Base-by-base conservation (phyloP, 805 yeast genomes). In the Priceomyces castillae region DNA sequence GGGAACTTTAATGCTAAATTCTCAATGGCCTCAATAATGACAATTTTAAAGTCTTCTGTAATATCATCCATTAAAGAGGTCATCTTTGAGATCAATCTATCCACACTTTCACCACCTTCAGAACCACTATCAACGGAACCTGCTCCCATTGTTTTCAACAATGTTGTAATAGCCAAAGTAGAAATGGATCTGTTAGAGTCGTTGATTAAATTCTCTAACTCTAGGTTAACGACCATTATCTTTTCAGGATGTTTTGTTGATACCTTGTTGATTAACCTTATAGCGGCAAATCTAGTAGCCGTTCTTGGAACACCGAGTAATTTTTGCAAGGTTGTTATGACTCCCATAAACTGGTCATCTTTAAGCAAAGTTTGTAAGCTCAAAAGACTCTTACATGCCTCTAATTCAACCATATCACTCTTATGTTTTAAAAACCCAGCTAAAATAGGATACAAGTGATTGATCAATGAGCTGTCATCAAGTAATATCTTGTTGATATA, bases 111-210 rank as follows among this genome's bases (percentile, higher is more conserved):
- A 12, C 70, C 65, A 47, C 69, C 65, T n/a, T 55, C 48, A 7
- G 57, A 45, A 12, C 61, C 62, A 17, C 64, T 58, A 47, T 64
- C 71, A 34, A 67, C 49, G 20, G 73, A 62, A 40, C 75, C 74
- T 48, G 88, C 84, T 51, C 90, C 90, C 61, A 97, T 96, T 1
- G 98, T 92, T 70, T 92, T 94, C 65, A 94, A 79, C 59, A 94
- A 74, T 2, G 98, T 92, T 26, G 98, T 94, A 62, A 94, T 94
- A 20, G 99, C 97, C 66, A 89, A 92, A 12, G 99, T 94, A 11
- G 98, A 92, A 51, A 94, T 82, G 26, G 96, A 84, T 68, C 96
- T 82, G 69, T 88, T 90, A 19, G 90, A 63, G 64, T 92, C 98
- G 60, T 84, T 84, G 57, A 94, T 87, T 62, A 94, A 76, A 25